Conservation (phyloP, 495 filamentous ascomycete species). For the Neurospora sp. region DNA sequence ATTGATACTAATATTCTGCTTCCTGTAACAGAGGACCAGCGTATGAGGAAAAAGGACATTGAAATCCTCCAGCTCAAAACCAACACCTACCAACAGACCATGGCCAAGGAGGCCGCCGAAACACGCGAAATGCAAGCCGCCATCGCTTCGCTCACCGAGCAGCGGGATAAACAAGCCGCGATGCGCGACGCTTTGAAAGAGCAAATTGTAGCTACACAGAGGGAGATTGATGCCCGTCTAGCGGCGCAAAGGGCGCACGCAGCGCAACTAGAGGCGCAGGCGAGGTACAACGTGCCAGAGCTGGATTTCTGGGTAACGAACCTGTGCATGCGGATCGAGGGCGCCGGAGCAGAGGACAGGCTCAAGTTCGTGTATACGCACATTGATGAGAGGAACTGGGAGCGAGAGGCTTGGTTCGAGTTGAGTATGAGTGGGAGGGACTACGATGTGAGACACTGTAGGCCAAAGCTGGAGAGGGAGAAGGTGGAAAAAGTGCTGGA, state of each 20-base stretch:
- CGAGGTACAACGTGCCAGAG: conserved; percentile 79
- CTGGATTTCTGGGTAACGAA: conserved; percentile 92
- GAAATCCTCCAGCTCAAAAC: conserved; percentile 73
- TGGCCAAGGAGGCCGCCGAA: conserved; percentile 78
- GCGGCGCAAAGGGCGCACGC: conserved; percentile 42
- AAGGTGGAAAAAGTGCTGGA: conserved; percentile 65
- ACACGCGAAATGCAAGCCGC: conserved; percentile 76
- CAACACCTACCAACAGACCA: conserved; percentile 64
- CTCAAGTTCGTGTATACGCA: conserved; percentile 90
- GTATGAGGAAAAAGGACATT: conserved; percentile 78
- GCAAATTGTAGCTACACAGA: conserved; percentile 72
- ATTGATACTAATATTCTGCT: background rate
- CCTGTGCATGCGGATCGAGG: conserved; percentile 81
- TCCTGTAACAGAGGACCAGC: conserved; percentile 61
- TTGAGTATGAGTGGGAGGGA: conserved; percentile 69
- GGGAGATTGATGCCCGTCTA: conserved; percentile 45
- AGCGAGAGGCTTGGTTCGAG: conserved; percentile 88
- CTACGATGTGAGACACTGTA: conserved; percentile 67
- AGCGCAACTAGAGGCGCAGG: conserved; percentile 63
- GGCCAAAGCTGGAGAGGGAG: conserved; percentile 69
- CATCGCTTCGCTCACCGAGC: conserved; percentile 61
- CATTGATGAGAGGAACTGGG: conserved; percentile 78
- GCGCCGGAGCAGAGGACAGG: conserved; percentile 70
- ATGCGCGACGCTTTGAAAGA: conserved; percentile 62
- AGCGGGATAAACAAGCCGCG: conserved; percentile 64